Base-by-base conservation (phyloP, 495 filamentous ascomycete species). In the Cryomyces minteri region DNA sequence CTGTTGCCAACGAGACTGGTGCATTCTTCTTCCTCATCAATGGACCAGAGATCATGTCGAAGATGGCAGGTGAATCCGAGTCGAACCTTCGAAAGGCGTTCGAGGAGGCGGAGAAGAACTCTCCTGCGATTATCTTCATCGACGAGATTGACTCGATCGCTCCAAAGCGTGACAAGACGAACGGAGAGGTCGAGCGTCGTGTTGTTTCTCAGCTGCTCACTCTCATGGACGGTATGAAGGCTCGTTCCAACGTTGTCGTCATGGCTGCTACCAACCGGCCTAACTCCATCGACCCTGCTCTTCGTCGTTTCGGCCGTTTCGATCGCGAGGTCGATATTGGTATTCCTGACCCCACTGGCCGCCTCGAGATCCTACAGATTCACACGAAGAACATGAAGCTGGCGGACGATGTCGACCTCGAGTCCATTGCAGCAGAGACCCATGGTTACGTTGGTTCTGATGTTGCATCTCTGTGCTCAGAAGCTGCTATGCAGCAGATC, bases 311-410 rank as follows among this genome's bases (percentile, higher is more conserved):
- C 58, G 90, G 90, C 41, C 90, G 88, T 65, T 96, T 96, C 70
- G 88, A 94, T 64, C 90, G 88, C 64, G 88, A 96, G 62, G 88
- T 96, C 48, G 88, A 96, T 58, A 94, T 96, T 54, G 87, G 88
- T 52, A 94, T 96, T 51, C 88, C 88, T 32, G 88, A 96, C 66
- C 90, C 92, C 44, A 96, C 90, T 58, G 90, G 90, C 50, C 90
- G 92, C 76, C 82, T 98, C 39, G 90, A 98, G 70, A 95, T 98
- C 60, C 76, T 98, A 41, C 82, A 88, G 65, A 98, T 98, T 52
- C 90, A 98, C 71, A 96, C 92, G 55, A 98, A 98, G 79, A 98
- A 98, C 76, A 98, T 98, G 90, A 98, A 96, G 73, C 76, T 98
- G 31, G 86, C 69, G 41, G 92, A 94, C 40, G 90, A 96, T 60